Evolutionary conservation across 2,329 filamentous ascomycete species (phyloP).

Genomic region (Westerdykella ornata): DNA sequence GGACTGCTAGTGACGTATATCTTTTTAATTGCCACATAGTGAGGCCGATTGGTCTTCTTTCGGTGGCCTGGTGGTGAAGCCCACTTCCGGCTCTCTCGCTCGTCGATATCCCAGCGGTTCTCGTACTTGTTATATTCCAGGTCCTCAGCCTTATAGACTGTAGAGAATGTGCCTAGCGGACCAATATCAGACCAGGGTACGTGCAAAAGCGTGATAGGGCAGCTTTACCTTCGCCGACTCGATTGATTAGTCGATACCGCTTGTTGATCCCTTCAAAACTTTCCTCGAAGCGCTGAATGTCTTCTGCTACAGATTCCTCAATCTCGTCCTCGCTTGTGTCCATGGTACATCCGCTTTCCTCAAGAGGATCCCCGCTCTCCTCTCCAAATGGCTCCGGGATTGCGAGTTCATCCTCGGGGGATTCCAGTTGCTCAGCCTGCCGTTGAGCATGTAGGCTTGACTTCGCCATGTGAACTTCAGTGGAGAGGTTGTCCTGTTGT

Average conservation of each 20-base stretch:
- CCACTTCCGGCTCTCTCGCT: slow-evolving; percentile 59
- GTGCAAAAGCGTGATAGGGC: slow-evolving; percentile 22
- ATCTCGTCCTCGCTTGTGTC: slow-evolving; percentile 48
- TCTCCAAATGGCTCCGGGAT: slow-evolving; percentile 39
- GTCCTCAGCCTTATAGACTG: slow-evolving; percentile 97
- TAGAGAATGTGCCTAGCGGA: slow-evolving; percentile 81
- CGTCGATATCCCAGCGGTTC: slow-evolving; percentile 78
- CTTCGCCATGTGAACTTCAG: slow-evolving; percentile 24
- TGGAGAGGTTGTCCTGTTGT: background rate
- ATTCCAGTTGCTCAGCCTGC: slow-evolving; percentile 21
- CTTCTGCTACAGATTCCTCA: slow-evolving; percentile 65
- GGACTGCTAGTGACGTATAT: slow-evolving; percentile 98
- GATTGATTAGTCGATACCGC: slow-evolving; percentile 84
- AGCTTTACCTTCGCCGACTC: slow-evolving; percentile 81
- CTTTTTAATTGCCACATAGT: slow-evolving; percentile 96
- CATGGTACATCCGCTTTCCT: slow-evolving; percentile 47
- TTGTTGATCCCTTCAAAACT: slow-evolving; percentile 78
- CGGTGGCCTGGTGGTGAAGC: slow-evolving; percentile 56
- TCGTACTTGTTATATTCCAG: slow-evolving; percentile 73
- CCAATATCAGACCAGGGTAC: slow-evolving; percentile 20
- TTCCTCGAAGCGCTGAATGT: slow-evolving; percentile 78
- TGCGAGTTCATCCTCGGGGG: slow-evolving; percentile 32
- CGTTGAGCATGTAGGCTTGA: slow-evolving; percentile 22
- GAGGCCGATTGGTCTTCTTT: slow-evolving; percentile 49
- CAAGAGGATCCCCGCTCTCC: slow-evolving; percentile 45